Evolutionary conservation across 2,329 filamentous ascomycete genomes (phyloP).

Genomic region (Grosmannia huntii): DNA sequence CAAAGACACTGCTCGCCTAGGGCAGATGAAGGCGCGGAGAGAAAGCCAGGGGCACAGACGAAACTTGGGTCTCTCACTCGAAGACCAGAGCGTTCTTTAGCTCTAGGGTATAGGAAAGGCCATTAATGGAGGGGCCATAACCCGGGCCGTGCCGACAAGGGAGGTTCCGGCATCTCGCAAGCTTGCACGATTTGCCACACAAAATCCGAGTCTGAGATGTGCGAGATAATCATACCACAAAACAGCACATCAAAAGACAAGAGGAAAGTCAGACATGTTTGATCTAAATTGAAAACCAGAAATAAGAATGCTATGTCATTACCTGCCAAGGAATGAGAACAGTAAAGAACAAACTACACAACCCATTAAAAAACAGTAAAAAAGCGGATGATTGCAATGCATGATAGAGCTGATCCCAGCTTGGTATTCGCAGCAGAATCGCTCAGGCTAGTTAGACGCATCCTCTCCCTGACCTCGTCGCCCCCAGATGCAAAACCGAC

Average conservation of each 20-base stretch:
- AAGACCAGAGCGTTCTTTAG: too few species aligned
- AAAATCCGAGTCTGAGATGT: neutral
- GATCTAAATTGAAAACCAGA: neutral
- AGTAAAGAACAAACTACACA: neutral
- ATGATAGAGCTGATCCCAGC: neutral
- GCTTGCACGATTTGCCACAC: neutral
- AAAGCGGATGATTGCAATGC: neutral
- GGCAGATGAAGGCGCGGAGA: neutral
- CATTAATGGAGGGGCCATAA: neutral
- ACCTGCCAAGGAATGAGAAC: neutral
- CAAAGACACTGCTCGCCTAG: slow-evolving; percentile 23
- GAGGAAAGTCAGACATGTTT: too few species aligned
- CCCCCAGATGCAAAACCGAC: neutral
- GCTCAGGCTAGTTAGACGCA: neutral
- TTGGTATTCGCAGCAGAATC: neutral
- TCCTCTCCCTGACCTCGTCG: neutral
- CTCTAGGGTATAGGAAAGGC: too few species aligned
- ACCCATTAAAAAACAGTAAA: neutral
- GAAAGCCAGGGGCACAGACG: neutral
- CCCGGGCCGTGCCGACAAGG: neutral
- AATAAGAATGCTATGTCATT: neutral
- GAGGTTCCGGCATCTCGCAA: neutral
- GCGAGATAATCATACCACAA: neutral
- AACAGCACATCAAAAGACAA: neutral
- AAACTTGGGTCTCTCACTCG: too few species aligned